These are phyloP conservation scores for Russula dissimulans DNA, from an alignment of 768 basidiomycete genomes.

Conservation along the genomic window DNA sequence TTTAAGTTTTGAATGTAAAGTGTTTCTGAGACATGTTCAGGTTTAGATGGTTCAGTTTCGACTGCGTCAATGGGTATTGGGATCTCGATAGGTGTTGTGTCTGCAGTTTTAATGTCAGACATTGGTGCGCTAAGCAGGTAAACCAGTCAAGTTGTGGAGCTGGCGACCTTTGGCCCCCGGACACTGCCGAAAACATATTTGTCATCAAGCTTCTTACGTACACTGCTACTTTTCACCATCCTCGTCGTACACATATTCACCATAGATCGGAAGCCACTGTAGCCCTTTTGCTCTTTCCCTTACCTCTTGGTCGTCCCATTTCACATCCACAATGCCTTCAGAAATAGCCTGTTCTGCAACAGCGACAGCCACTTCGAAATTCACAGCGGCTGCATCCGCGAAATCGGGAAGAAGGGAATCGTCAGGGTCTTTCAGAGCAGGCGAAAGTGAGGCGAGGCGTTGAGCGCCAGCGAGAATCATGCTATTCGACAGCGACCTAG, in stretches of 20 bases:
- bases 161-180: background rate
- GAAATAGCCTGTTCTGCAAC: slow-evolving; percentile 71
- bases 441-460: slow-evolving; percentile 67
- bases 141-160: background rate
- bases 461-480: slow-evolving; percentile 82
- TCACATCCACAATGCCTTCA: slow-evolving; percentile 54
- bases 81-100: slow-evolving; percentile 5
- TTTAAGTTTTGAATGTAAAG: slow-evolving; percentile 95
- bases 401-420: slow-evolving; percentile 70
- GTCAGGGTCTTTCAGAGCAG: slow-evolving; percentile 63
- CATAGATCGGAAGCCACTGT: slow-evolving; percentile 61
- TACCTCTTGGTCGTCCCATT: slow-evolving; percentile 52
- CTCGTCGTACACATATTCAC: slow-evolving; percentile 53
- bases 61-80: slow-evolving; percentile 17
- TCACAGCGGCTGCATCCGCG: slow-evolving; percentile 58
- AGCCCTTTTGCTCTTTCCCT: slow-evolving; percentile 39
- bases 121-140: background rate
- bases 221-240: slow-evolving; percentile 33
- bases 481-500: slow-evolving; percentile 59
- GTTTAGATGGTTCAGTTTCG: slow-evolving; percentile 24
- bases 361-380: slow-evolving; percentile 73
- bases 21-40: slow-evolving; percentile 64
- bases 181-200: slow-evolving; percentile 2
- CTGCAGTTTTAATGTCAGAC: slow-evolving; percentile 6
- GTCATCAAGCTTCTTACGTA: background rate